These are phyloP conservation scores for Aspergillus udagawae DNA, from an alignment of 2,329 filamentous ascomycete species.

Conservation along the genomic window DNA sequence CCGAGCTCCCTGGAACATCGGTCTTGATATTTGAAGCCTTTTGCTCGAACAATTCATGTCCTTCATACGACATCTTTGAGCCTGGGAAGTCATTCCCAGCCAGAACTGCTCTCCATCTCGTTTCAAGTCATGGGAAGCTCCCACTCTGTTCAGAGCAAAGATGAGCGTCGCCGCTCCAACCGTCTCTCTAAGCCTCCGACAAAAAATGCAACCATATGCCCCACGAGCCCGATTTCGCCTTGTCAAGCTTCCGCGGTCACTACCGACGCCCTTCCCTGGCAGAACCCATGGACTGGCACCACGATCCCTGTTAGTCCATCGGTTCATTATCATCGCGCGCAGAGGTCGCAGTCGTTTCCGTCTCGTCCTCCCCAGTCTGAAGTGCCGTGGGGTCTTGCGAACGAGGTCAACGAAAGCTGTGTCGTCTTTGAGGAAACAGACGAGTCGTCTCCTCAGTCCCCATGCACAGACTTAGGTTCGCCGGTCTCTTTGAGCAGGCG, in stretches of 20 bases:
- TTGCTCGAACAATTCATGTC: conserved; percentile 1
- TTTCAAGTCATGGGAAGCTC: conserved; percentile 34
- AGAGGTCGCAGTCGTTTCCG: conserved; percentile 20
- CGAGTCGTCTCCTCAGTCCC: conserved; percentile 5
- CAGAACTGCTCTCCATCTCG: conserved; percentile 7
- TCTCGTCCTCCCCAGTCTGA: conserved; percentile 14
- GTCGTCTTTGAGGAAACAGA: conserved; percentile 8
- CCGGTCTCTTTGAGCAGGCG: conserved; percentile 15
- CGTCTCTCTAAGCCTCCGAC: conserved; percentile 36
- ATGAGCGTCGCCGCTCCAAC: conserved; percentile 31
- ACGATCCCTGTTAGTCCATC: conserved; percentile 16
- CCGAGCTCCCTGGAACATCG: background rate
- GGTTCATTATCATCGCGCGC: conserved; percentile 7
- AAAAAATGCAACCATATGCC: conserved; percentile 17
- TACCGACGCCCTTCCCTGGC: conserved; percentile 21
- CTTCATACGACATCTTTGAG: conserved; percentile 1
- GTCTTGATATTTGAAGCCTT: background rate
- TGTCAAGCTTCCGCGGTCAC: conserved; percentile 3
- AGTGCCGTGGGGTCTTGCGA: conserved; percentile 6
- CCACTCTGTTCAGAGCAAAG: conserved; percentile 29
- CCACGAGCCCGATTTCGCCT: conserved; percentile 11
- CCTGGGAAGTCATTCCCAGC: conserved; percentile 11
- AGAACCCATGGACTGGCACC: conserved; percentile 33
- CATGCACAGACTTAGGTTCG: conserved; percentile 3
- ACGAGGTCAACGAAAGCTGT: background rate